Conservation (phyloP, 257 asterid species). For the Capsicum pubescens region DNA sequence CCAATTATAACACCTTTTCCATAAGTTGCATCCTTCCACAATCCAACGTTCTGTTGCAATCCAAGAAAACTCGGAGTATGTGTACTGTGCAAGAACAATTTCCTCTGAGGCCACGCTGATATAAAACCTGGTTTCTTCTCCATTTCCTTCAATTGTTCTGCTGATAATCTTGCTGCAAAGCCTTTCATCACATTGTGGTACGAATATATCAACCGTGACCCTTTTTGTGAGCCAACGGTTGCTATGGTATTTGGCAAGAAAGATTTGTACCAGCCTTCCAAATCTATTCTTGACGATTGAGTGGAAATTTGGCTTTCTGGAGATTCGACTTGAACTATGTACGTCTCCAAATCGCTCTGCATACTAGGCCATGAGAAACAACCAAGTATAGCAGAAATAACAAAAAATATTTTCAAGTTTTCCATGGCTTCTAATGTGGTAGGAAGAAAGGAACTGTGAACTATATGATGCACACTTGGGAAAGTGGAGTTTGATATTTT, state of each 20-base stretch:
- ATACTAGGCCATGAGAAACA: conserved; percentile 5
- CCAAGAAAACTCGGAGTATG: conserved; percentile 25
- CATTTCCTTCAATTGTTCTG: not conserved
- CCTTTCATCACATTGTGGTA: not conserved
- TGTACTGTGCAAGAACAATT: not conserved
- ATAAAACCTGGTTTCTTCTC: not conserved
- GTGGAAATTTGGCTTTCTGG: not conserved
- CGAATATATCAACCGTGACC: not conserved
- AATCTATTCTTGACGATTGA: not conserved
- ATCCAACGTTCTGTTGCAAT: conserved; percentile 8
- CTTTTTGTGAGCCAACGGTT: not conserved
- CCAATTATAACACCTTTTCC: conserved; percentile 22
- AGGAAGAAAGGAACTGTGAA: not conserved
- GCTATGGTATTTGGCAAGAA: not conserved
- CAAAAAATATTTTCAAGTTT: not conserved
- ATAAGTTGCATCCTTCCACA: not conserved
- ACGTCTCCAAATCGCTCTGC: not conserved
- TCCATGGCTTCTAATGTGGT: not conserved
- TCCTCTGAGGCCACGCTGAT: not conserved
- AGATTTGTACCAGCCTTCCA: conserved; percentile 5
- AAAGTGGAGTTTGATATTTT: not conserved
- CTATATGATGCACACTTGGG: not conserved
- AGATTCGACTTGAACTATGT: conserved; percentile 10
- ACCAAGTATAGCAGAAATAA: not conserved
- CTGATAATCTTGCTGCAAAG: not conserved